Base-by-base conservation (phyloP, 2,329 filamentous ascomycete species). In the Colletotrichum chlorophyti region DNA sequence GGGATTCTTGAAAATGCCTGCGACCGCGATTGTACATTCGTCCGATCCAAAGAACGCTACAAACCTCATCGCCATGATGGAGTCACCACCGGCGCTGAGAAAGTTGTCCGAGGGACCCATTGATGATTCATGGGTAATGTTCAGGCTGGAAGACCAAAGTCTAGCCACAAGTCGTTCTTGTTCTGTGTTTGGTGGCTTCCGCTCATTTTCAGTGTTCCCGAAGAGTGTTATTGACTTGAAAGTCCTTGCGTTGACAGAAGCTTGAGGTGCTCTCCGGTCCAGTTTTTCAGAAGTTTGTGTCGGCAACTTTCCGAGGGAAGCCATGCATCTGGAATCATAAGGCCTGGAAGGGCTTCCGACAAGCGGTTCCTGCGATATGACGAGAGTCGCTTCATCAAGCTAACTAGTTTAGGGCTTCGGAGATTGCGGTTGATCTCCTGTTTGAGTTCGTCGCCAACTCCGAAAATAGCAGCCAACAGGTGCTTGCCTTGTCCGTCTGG, bases 41-140 rank as follows among this genome's bases (percentile, higher is more conserved):
- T 68, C 59, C 2, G 51, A 35, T 8, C 64, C 63, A 1, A 66
- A 58, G 0, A 62, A 47, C 2, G 61, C 24, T 6, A 67, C 66
- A 14, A 69, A 53, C 15, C 65, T 64, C 64, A 69, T 69, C 10
- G 67, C 66, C 0, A 59, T 55, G 8, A 69, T 61, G 1, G 68
- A 69, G 26, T 69, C 67, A n/a, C 17, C 62, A 7, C 63, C 63
- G 19, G 61, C 38, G 15, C 53, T 51, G 51, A 65, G 63, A 26
- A 65, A 64, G 43, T 64, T 65, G 46, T 65, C 60, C 12, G 43
- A 49, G 6, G 42, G 14, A 15, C 34, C 29, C 4, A 42, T 53
- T 7, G 52, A 41, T 2, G 27, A 12, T 23, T 50, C 37, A 7
- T 35, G 26, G 3, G 24, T 14, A 17, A 61, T 37, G 17, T 52